A percentile compares a stretch with the other conserved stretches of the same genome.
Evolutionary conservation across 164 flowering plant genomes (phyloP).

Genomic region (Magnolia sinica): DNA sequence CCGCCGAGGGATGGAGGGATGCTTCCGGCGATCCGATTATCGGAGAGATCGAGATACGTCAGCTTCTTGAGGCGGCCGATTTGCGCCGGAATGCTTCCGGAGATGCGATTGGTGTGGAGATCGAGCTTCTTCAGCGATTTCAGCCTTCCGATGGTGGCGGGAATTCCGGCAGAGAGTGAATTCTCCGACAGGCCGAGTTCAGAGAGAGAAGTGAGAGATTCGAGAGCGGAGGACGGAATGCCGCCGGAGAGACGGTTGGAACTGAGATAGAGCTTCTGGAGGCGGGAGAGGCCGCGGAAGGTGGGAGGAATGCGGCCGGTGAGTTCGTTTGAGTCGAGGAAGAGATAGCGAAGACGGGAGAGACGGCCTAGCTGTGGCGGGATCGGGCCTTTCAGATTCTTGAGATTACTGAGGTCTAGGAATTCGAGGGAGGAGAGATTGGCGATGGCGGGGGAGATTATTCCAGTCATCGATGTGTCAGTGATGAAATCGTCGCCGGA

Average conservation of each 20-base stretch:
- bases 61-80: slow-evolving; percentile 48
- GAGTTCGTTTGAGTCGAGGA: slow-evolving; percentile 46
- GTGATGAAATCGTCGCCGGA: slow-evolving; percentile 32
- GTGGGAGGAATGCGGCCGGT: slow-evolving; percentile 48
- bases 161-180: slow-evolving; percentile 40
- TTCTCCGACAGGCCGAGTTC: slow-evolving; percentile 52
- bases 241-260: slow-evolving; percentile 44
- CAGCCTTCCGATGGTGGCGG: slow-evolving; percentile 39
- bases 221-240: slow-evolving; percentile 28
- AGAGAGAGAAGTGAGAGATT: slow-evolving; percentile 25
- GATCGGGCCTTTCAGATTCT: slow-evolving; percentile 43
- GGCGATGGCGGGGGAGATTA: slow-evolving; percentile 52
- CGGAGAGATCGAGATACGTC: slow-evolving; percentile 40
- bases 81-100: slow-evolving; percentile 42
- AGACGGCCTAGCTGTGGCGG: slow-evolving; percentile 55
- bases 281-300: slow-evolving; percentile 27
- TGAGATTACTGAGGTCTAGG: slow-evolving; percentile 60
- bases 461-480: slow-evolving; percentile 58
- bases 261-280: slow-evolving; percentile 41
- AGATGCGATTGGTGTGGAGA: slow-evolving; percentile 38
- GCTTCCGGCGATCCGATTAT: slow-evolving; percentile 44
- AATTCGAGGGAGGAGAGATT: slow-evolving; percentile 40
- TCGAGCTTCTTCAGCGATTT: slow-evolving; percentile 30
- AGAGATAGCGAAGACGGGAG: slow-evolving; percentile 32
- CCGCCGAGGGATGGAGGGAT: slow-evolving; percentile 50